A percentile compares a stretch with the other conserved stretches of the same genome.
phyloP scores from a whole-genome alignment of 192 early-diverging fungal genomes.

The Bifiguratus adelaidae region DNA sequence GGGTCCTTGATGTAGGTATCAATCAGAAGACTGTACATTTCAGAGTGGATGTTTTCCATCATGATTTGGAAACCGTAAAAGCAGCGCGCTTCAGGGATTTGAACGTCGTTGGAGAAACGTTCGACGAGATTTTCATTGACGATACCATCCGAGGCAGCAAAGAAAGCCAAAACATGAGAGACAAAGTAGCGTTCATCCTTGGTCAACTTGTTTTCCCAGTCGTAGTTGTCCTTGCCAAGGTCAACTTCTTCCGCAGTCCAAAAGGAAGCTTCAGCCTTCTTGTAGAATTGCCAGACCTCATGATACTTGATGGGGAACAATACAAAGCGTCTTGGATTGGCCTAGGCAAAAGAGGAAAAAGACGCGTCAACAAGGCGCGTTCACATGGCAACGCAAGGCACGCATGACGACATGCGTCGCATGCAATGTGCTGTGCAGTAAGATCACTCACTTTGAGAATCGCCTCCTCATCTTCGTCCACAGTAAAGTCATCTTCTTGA shows the following conservation, averaged over 20 bases:
- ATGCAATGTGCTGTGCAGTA: too few relatives aligned
- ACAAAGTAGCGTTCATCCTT: slow-evolving; percentile 88
- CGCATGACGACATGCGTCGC: too few relatives aligned
- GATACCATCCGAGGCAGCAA: slow-evolving; percentile 91
- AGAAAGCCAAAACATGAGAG: slow-evolving; percentile 89
- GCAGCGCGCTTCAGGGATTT: slow-evolving; percentile 88
- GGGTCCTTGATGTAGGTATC: slow-evolving; percentile 93
- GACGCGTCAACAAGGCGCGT: too few relatives aligned
- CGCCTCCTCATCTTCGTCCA: background rate
- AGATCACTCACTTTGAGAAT: too few relatives aligned
- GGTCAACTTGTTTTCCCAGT: slow-evolving; percentile 82
- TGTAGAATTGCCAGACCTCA: slow-evolving; percentile 95
- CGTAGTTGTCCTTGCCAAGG: slow-evolving; percentile 78
- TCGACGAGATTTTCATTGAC: slow-evolving; percentile 93
- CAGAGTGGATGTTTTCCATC: slow-evolving; percentile 96
- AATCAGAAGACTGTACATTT: slow-evolving; percentile 92
- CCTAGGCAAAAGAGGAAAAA: too few relatives aligned
- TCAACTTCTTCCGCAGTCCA: slow-evolving; percentile 97
- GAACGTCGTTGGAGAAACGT: slow-evolving; percentile 84
- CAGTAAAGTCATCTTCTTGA: background rate
- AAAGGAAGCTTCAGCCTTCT: slow-evolving; percentile 95
- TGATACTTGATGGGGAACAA: slow-evolving; percentile 92
- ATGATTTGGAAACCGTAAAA: slow-evolving; percentile 98
- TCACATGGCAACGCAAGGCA: too few relatives aligned
- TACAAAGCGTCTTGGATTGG: slow-evolving; percentile 76